Evolutionary conservation across 2,329 filamentous ascomycete species (phyloP).

Genomic region (Alternaria rosae): DNA sequence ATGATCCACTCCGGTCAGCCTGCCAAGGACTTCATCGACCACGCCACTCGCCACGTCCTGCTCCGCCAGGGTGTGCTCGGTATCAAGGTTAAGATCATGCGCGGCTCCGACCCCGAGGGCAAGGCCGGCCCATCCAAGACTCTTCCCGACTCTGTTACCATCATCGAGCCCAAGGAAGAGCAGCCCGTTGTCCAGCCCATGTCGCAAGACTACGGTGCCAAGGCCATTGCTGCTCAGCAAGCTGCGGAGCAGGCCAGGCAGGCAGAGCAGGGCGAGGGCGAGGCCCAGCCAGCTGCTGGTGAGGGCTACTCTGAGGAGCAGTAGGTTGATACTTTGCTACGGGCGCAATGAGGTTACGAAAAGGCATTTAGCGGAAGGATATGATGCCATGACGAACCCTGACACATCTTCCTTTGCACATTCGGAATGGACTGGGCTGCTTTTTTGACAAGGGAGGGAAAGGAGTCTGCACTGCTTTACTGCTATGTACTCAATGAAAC

Average conservation of each 20-base stretch:
- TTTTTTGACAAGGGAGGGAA: slow-evolving; percentile 39
- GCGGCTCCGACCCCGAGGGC: slow-evolving; percentile 98
- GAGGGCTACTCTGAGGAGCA: slow-evolving; percentile 46
- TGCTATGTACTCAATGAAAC: slow-evolving; percentile 44
- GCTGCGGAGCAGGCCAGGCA: slow-evolving; percentile 68
- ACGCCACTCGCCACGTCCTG: slow-evolving; percentile 97
- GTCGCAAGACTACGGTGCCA: slow-evolving; percentile 98
- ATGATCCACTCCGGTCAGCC: slow-evolving; percentile 99
- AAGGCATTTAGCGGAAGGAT: slow-evolving; percentile 38
- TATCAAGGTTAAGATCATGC: slow-evolving; percentile 99
- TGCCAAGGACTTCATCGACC: slow-evolving; percentile 99
- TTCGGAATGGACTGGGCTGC: slow-evolving; percentile 38
- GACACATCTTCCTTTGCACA: slow-evolving; percentile 43
- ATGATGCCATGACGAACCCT: slow-evolving; percentile 35
- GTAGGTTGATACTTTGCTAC: slow-evolving; percentile 31
- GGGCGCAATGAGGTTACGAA: slow-evolving; percentile 42
- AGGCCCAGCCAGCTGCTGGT: slow-evolving; percentile 45
- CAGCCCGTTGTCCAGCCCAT: slow-evolving; percentile 91
- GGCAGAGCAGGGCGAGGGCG: slow-evolving; percentile 65
- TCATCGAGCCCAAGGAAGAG: slow-evolving; percentile 99
- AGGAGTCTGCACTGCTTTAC: slow-evolving; percentile 39
- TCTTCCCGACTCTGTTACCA: slow-evolving; percentile 97
- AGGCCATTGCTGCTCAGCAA: slow-evolving; percentile 75
- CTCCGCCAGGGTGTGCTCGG: slow-evolving; percentile 99
- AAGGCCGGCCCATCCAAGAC: slow-evolving; percentile 98